Evolutionary conservation across 169 alveolate genomes (phyloP).

Genomic region (Eimeria acervulina): DNA sequence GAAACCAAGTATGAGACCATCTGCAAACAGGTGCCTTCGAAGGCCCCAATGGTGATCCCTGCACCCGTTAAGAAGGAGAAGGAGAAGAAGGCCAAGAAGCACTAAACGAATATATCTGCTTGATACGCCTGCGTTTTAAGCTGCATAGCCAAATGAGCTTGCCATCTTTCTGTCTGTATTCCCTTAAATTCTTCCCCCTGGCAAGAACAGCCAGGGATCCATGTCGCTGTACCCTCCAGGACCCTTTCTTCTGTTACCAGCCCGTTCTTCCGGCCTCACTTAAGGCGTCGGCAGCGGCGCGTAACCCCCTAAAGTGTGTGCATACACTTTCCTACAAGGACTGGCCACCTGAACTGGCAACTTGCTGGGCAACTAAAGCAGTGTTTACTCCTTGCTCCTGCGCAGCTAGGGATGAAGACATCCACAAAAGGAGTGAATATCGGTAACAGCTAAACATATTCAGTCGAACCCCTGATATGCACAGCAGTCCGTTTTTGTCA

Average conservation of each 20-base stretch:
- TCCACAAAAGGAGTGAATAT: background rate
- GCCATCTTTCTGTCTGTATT: slow-evolving; percentile 48
- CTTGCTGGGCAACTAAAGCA: background rate
- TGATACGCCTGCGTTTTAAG: slow-evolving; percentile 77
- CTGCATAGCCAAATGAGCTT: slow-evolving; percentile 73
- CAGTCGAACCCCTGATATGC: background rate
- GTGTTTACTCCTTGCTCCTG: background rate
- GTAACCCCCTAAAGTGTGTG: background rate
- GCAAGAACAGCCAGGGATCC: slow-evolving; percentile 46
- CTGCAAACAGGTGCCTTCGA: slow-evolving; percentile 75
- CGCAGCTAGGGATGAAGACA: background rate
- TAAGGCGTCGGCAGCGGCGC: slow-evolving; percentile 17
- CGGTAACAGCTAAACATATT: background rate
- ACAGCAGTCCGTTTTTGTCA: background rate
- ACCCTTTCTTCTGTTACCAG: background rate
- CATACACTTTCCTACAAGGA: background rate
- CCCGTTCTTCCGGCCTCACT: background rate
- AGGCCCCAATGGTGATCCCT: slow-evolving; percentile 38
- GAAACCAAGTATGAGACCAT: slow-evolving; percentile 76
- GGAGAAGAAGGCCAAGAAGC: slow-evolving; percentile 68
- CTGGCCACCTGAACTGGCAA: background rate
- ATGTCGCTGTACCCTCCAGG: background rate
- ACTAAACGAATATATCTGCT: slow-evolving; percentile 6
- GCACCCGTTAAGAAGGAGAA: slow-evolving; percentile 42
- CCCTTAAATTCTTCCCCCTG: slow-evolving; percentile 7